phyloP scores from a whole-genome alignment of 495 filamentous ascomycete genomes.

The Penicillium macrosclerotiorum region DNA sequence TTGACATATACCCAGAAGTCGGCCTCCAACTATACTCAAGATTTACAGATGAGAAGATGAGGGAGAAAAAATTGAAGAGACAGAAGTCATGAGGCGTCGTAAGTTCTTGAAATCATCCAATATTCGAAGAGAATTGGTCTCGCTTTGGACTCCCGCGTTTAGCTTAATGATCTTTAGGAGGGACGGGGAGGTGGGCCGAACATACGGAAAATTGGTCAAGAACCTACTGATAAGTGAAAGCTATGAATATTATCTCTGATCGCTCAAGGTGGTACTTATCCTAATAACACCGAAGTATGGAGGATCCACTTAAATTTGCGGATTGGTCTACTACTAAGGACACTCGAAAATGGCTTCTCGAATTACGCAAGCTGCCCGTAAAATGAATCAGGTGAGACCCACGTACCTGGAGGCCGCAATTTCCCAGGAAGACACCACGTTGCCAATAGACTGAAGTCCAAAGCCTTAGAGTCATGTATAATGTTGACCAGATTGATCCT shows the following conservation, averaged over 20 bases:
- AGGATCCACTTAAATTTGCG: not conserved
- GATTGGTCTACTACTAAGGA: not conserved
- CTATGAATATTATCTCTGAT: not conserved
- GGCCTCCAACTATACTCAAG: not conserved
- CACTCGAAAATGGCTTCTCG: not conserved
- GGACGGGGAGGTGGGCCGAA: not conserved
- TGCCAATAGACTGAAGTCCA: not conserved
- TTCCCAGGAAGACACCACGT: not conserved
- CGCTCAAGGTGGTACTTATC: not conserved
- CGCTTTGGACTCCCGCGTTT: not conserved
- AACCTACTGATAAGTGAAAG: not conserved
- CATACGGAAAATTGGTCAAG: not conserved
- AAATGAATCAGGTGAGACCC: not conserved
- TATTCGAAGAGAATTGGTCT: not conserved
- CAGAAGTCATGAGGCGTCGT: not conserved
- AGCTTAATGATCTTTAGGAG: not conserved
- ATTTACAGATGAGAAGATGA: not conserved
- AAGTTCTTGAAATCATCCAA: not conserved
- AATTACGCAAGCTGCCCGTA: not conserved
- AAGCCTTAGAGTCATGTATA: not conserved
- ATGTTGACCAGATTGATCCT: not conserved
- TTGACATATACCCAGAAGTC: not conserved
- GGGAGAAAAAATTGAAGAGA: not conserved
- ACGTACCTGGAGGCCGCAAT: not conserved
- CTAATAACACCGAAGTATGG: not conserved